Evolutionary conservation across 768 basidiomycete species (phyloP).

Genomic region (Solioccasus polychromus): DNA sequence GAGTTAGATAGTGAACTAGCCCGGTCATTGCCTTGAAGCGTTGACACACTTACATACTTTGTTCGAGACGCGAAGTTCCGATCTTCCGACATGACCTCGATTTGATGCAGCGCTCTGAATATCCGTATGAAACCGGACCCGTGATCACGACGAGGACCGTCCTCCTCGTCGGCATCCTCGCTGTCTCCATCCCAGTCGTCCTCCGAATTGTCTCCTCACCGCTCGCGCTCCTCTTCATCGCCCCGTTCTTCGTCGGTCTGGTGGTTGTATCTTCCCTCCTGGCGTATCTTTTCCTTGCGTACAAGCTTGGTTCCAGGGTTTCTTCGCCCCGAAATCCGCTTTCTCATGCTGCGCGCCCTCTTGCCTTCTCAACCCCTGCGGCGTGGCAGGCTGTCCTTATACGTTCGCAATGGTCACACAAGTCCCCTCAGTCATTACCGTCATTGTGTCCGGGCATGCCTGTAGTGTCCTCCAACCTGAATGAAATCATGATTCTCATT

Average conservation of each 20-base stretch:
- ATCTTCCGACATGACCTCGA: constrained; percentile 1
- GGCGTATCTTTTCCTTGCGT: constrained; percentile 53
- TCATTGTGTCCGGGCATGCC: constrained; percentile 64
- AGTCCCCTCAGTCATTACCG: constrained; percentile 61
- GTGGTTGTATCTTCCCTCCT: constrained; percentile 50
- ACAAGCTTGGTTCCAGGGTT: constrained; percentile 51
- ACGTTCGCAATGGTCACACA: constrained; percentile 87
- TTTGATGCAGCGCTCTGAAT: constrained; percentile 17
- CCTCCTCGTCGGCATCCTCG: constrained; percentile 54
- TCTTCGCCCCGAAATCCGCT: constrained; percentile 36
- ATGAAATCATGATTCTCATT: constrained; percentile 77
- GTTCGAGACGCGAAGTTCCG: no score
- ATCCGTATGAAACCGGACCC: constrained; percentile 31
- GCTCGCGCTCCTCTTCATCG: constrained; percentile 57
- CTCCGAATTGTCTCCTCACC: constrained; percentile 65
- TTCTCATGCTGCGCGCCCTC: constrained; percentile 62
- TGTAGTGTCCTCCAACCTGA: constrained; percentile 65
- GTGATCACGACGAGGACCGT: constrained; percentile 50
- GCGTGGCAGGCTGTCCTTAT: constrained; percentile 92
- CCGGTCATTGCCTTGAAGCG: no score
- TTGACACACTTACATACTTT: no score
- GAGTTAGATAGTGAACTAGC: no score
- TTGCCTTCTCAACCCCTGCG: constrained; percentile 87
- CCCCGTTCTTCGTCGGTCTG: constrained; percentile 53
- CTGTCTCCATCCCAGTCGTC: constrained; percentile 52